phyloP scores from a whole-genome alignment of 106 monocot genomes.

The Acanthochlamys bracteata region DNA sequence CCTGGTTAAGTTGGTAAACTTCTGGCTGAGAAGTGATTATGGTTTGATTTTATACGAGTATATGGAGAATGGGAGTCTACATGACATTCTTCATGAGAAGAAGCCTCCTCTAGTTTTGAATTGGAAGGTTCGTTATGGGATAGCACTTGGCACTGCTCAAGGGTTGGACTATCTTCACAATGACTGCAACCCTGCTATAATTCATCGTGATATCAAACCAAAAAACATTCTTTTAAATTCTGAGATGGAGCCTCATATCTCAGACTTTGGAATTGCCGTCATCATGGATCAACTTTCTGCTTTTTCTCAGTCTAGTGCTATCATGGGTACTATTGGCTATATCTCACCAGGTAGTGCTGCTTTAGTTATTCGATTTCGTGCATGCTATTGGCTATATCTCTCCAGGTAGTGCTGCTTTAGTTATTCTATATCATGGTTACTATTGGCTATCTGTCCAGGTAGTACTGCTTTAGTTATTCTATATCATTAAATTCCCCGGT shows the following conservation, averaged over 20 bases:
- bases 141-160: slow-evolving; percentile 83
- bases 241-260: slow-evolving; percentile 75
- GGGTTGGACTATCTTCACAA: slow-evolving; percentile 78
- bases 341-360: slow-evolving; percentile 77
- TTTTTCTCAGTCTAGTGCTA: slow-evolving; percentile 24
- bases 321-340: slow-evolving; percentile 80
- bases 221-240: slow-evolving; percentile 78
- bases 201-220: slow-evolving; percentile 96
- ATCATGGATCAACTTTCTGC: slow-evolving; percentile 44
- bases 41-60: slow-evolving; percentile 72
- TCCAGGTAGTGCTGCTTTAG: background rate
- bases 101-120: slow-evolving; percentile 37
- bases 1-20: slow-evolving; percentile 55
- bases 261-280: slow-evolving; percentile 90
- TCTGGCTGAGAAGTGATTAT: slow-evolving; percentile 43
- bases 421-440: slow-evolving; percentile 16
- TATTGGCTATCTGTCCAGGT: slow-evolving; percentile 29
- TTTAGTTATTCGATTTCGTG: too few relatives aligned
- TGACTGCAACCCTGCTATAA: slow-evolving; percentile 70
- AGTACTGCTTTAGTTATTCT: too few relatives aligned
- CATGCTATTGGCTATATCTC: slow-evolving; percentile 73
- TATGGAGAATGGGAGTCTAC: slow-evolving; percentile 87
- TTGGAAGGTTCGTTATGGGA: slow-evolving; percentile 48
- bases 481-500: too few relatives aligned
- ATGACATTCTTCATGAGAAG: slow-evolving; percentile 70